Conservation (phyloP, 192 early-diverging fungal species). For the Entomortierella lignicola region DNA sequence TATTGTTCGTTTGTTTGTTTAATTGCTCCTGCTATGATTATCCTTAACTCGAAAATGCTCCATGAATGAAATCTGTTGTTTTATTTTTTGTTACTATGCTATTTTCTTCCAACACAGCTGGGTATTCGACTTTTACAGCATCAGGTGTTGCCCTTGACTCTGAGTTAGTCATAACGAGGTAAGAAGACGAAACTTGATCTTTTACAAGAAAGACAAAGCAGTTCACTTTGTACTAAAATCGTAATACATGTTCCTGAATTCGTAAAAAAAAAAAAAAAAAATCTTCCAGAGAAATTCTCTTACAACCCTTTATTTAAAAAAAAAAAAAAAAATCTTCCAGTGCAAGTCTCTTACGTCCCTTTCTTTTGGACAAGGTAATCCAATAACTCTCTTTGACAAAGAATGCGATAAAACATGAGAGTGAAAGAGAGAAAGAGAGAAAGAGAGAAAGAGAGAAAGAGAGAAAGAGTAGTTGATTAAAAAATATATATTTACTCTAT, state of each 20-base stretch:
- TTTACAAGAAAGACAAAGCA: too few relatives aligned
- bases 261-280: not conserved
- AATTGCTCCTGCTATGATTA: constrained; percentile 4
- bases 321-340: constrained; percentile 1
- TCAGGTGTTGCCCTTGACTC: constrained; percentile 46
- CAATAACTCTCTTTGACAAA: too few relatives aligned
- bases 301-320: constrained; percentile 32
- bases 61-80: too few relatives aligned
- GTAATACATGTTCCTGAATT: not conserved
- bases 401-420: too few relatives aligned
- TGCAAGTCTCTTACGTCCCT: constrained; percentile 44
- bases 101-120: constrained; percentile 39
- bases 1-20: not conserved
- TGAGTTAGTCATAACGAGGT: constrained; percentile 49
- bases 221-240: too few relatives aligned
- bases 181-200: not conserved
- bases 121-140: constrained; percentile 51
- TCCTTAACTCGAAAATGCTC: constrained; percentile 53
- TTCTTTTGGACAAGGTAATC: constrained; percentile 45
- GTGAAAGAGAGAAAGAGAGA: too few relatives aligned
- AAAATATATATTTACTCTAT: not conserved
- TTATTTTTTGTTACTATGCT: not conserved
- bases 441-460: too few relatives aligned
- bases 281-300: constrained; percentile 32
- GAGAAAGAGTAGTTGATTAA: too few relatives aligned